A percentile compares a stretch with the other conserved stretches of the same genome.
phyloP scores from a whole-genome alignment of 306 rosid species.

The Lotus japonicus region DNA sequence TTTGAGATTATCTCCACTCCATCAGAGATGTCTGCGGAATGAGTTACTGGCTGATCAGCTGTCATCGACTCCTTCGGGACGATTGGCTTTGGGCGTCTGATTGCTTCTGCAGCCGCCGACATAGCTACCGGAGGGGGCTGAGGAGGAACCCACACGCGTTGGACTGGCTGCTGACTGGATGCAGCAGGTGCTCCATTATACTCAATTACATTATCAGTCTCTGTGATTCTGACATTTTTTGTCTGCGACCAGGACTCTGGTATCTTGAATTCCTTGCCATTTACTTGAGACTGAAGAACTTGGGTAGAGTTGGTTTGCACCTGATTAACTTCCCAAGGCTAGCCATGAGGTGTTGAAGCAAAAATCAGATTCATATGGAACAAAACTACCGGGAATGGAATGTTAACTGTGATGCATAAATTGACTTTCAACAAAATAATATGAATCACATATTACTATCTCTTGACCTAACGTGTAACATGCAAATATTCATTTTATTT shows the following conservation, averaged over 20 bases:
- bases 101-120: constrained; percentile 90
- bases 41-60: constrained; percentile 33
- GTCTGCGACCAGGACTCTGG: constrained; percentile 55
- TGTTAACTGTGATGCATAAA: not conserved
- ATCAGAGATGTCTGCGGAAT: constrained; percentile 33
- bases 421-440: not conserved
- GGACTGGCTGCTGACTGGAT: constrained; percentile 36
- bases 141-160: constrained; percentile 78
- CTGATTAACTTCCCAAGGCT: constrained; percentile 83
- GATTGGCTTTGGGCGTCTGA: constrained; percentile 50
- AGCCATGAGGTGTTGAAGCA: constrained; percentile 27
- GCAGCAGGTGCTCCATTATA: constrained; percentile 25
- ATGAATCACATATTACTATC: not conserved
- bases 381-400: not conserved
- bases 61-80: constrained; percentile 36
- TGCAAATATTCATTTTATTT: not conserved
- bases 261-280: constrained; percentile 37
- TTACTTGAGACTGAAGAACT: constrained; percentile 39
- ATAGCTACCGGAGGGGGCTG: constrained; percentile 70
- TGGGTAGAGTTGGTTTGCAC: constrained; percentile 35
- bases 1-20: constrained; percentile 45
- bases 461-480: not conserved
- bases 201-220: constrained; percentile 41
- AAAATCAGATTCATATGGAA: constrained; percentile 13
- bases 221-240: constrained; percentile 42